Evolutionary conservation across 2,329 filamentous ascomycete genomes (phyloP).

Genomic region (Botrytis galanthina): DNA sequence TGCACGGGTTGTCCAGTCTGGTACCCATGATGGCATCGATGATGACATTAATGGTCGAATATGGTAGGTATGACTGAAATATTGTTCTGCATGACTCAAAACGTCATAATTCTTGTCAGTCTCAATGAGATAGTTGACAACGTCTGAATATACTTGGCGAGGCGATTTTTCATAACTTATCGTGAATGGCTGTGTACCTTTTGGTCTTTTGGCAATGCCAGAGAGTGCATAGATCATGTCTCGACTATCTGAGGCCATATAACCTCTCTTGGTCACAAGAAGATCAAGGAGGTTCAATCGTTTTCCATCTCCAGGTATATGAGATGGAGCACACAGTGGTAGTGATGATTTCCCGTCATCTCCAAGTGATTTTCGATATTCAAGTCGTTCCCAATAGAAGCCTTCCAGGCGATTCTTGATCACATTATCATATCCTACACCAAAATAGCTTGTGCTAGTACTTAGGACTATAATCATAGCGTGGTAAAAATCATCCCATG

Average conservation of each 20-base stretch:
- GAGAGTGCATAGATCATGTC: not conserved
- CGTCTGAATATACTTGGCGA: not conserved
- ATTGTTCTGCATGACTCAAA: not conserved
- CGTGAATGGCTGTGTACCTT: not conserved
- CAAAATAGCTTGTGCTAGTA: not conserved
- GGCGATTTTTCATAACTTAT: not conserved
- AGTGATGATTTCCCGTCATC: not conserved
- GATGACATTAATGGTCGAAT: not conserved
- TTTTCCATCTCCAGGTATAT: not conserved
- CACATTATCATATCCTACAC: not conserved
- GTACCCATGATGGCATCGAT: not conserved
- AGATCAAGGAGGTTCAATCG: not conserved
- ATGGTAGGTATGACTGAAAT: not conserved
- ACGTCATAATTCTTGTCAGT: not conserved
- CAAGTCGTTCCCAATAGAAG: not conserved
- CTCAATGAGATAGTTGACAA: not conserved
- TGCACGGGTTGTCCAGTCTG: not conserved
- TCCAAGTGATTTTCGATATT: not conserved
- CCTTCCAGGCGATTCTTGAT: not conserved
- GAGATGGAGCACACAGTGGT: not conserved
- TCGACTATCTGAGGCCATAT: not conserved
- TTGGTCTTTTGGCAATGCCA: not conserved
- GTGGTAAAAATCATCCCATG: not conserved
- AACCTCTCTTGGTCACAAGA: not conserved
- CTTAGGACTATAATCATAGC: not conserved